phyloP scores from a whole-genome alignment of 441 rosid species.

The Theobroma grandiflorum region DNA sequence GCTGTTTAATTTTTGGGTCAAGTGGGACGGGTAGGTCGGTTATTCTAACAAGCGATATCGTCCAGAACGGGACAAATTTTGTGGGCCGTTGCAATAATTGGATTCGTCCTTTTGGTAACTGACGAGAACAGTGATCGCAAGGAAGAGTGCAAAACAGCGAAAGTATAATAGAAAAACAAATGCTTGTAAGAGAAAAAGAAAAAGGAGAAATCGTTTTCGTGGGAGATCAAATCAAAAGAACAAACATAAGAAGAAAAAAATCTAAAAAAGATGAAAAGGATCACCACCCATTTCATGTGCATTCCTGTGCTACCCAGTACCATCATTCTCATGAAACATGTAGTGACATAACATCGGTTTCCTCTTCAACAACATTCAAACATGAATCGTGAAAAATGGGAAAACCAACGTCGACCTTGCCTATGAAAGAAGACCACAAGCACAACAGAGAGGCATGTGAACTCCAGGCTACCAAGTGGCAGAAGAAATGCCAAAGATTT shows the following conservation, averaged over 20 bases:
- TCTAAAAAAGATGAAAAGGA: no score
- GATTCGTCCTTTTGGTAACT: background rate
- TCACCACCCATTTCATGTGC: no score
- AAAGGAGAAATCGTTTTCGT: background rate
- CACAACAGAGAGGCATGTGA: background rate
- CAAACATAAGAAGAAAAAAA: no score
- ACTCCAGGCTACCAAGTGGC: background rate
- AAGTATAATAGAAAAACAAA: no score
- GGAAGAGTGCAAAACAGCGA: no score
- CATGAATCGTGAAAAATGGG: background rate
- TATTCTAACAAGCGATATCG: background rate
- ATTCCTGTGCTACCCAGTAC: no score
- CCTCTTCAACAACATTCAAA: background rate
- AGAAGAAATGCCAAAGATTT: background rate
- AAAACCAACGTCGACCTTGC: background rate
- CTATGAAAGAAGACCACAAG: constrained; percentile 5
- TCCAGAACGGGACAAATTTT: background rate
- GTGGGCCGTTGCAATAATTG: background rate
- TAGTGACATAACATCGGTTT: background rate
- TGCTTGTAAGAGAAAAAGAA: background rate
- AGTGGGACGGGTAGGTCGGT: background rate
- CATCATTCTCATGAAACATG: background rate
- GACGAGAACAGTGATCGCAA: no score
- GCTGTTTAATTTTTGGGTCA: background rate
- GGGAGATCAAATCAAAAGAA: background rate